Base-by-base conservation (phyloP, 2,329 filamentous ascomycete genomes). In the Pleoardoris graminearum region DNA sequence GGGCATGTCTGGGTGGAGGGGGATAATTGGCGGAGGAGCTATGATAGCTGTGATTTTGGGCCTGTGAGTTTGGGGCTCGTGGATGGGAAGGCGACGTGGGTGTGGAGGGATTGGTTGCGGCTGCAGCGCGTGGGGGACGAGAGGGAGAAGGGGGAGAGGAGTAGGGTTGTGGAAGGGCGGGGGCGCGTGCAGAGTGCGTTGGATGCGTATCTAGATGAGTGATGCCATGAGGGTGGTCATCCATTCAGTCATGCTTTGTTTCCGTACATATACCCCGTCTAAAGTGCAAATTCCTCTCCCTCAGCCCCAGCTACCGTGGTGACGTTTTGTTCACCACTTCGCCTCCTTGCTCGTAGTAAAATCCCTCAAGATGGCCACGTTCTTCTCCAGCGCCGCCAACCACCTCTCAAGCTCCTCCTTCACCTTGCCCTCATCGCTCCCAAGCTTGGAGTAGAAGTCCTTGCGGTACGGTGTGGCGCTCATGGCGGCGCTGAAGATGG, bases 1-100 rank as follows among this genome's bases (percentile, higher is more conserved):
- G 91, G 91, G 16, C 92, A 97, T 76, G 81, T 97, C 23, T 99
- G 94, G 94, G 85, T 99, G 1, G 93, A 97, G 71, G 94, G 94
- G 1, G 94, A 99, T 69, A 91, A 88, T 64, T 82, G 84, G 62
- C 80, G 82, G 45, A 83, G 83, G 63, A 90, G 85, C 50, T 72
- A 86, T 54, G 94, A 99, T 76, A 96, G 91, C 73, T 96, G 96
- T 74, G 85, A 85, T 11, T 97, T 95, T 72, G 94, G 94, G 1
- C 91, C 94, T 3, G 85, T 95, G 42, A 88, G 89, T 21, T 84
- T 84, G 58, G 84, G 83, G 49, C 71, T 97, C 58, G 82, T 97
- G 30, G 85, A 86, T 32, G 92, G 92, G 0, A 85, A 81, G 64
- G 85, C 92, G 17, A 84, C 86, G 11, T 84, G 86, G 69, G 81